Evolutionary conservation across 2,329 filamentous ascomycete species (phyloP), one percentile per base, ranked within the genome.

Genomic region (Paraconiothyrium sp.): DNA sequence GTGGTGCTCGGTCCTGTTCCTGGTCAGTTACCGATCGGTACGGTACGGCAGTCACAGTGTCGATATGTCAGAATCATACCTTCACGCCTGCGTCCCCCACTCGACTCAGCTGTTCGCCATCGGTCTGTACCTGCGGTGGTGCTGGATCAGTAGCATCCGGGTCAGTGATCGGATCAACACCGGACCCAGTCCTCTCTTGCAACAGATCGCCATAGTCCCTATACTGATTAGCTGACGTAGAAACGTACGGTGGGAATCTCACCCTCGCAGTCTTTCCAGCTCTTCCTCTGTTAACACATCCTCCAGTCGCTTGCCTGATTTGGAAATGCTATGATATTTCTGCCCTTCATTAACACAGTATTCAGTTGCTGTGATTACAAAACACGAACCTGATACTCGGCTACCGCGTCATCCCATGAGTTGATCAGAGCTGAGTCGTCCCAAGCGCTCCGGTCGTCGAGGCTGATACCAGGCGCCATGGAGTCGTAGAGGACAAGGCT

Each of bases 321-420:
- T 72, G 46, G 73, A 69, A 58, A 79, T 78, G 60, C 76, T 77
- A 54, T 79, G 76, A 55, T 78, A 79, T 58, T 76, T 77, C 77
- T 79, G 34, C 6, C 13, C 10, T n/a, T 22, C 13, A 20, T 57
- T 46, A 48, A 11, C 13, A 11, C 55, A 43, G 13, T 20, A 14
- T 32, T 7, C 20, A 13, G 43, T 43, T 37, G 14, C 4, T 9
- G 2, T 13, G 2, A 30, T 44, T 20, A 9, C 58, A 54, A 32
- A 37, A 44, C 34, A 58, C 62, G 9, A 41, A 77, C 77, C 62
- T 76, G 72, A 62, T 79, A 79, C 60, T 79, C 77, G 16, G 70
- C 68, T 44, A 78, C 64, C 8, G 75, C 76, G 27, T 72, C 70
- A 13, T 78, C 69, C 77, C 77, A 79, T 2, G 72, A 74, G 46